Evolutionary conservation across 345 rosid genomes (phyloP), one percentile per base, ranked within the genome.

Genomic region (Litchi chinensis): DNA sequence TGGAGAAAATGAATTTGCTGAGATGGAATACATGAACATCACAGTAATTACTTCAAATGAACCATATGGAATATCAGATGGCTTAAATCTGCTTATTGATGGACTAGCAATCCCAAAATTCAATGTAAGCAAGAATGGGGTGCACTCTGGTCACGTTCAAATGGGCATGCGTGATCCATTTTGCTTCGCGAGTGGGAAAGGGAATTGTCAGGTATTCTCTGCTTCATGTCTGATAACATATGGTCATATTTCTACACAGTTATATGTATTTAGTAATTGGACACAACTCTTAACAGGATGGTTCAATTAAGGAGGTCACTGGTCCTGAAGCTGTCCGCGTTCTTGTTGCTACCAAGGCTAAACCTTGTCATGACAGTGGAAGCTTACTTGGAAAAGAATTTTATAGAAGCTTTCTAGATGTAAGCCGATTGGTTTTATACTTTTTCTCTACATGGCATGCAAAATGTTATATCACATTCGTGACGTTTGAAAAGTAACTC

Each of bases 131-230:
- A 81, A 63, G 83, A 87, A 85, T 71, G 93, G 97, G 39, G 90
- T 92, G 48, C 98, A 95, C 65, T 90, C 96, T 41, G 99, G 99
- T 46, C 99, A 93, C 74, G 96, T 91, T 43, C 99, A 95, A 79
- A 91, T 68, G 10, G 89, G 92, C 72, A 86, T 90, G 57, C 75
- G 83, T 5, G 99, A 95, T 82, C 91, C 95, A 3, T 86, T 88
- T 50, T 93, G 99, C 82, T 68, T 81, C 26, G 71, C 82, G 48
- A 85, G 76, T 41, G 90, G 90, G 62, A 91, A 86, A 88, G 98
- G 97, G 74, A 89, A 76, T 87, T 95, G 99, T 88, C 83, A 91
- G 96, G 98, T 93, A 52, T 52, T 26, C 28, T 52, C 57, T 52
- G 57, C n/a, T 69, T 8, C 69, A 28, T 44, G 46, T 32, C 0